These are phyloP conservation scores for Lathyrus aphaca DNA, from an alignment of 306 rosid species.

Conservation along the genomic window DNA sequence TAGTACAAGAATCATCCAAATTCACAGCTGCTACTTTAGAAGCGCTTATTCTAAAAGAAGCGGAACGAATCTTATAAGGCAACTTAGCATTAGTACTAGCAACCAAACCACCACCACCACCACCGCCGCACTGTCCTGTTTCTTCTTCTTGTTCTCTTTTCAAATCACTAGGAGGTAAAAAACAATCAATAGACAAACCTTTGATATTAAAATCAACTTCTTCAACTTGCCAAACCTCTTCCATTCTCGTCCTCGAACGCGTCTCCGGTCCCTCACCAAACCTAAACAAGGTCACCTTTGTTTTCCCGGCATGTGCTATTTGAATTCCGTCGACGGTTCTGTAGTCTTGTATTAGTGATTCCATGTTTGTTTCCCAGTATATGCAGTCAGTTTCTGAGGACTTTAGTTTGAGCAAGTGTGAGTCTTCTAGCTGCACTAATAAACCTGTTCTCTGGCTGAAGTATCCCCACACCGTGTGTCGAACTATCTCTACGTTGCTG, in stretches of 20 bases:
- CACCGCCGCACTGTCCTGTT: conserved; percentile 31
- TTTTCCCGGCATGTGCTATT: conserved; percentile 78
- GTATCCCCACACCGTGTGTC: conserved; percentile 89
- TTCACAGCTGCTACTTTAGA: conserved; percentile 77
- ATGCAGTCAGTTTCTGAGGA: conserved; percentile 49
- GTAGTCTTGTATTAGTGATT: conserved; percentile 68
- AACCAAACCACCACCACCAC: conserved; percentile 31
- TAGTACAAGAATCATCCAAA: conserved; percentile 54
- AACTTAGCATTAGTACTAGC: conserved; percentile 41
- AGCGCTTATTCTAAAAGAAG: conserved; percentile 62
- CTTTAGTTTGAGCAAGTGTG: conserved; percentile 76
- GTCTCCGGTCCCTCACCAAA: conserved; percentile 64
- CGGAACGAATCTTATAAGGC: conserved; percentile 63
- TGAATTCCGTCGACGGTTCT: conserved; percentile 65
- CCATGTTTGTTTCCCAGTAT: conserved; percentile 95
- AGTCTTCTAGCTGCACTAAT: conserved; percentile 75
- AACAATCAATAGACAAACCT: conserved; percentile 82
- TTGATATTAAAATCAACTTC: conserved; percentile 84
- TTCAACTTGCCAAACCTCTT: conserved; percentile 83
- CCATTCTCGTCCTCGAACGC: conserved; percentile 77
- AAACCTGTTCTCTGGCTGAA: conserved; percentile 93
- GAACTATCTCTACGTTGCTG: conserved; percentile 67
- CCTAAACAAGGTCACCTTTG: conserved; percentile 67
- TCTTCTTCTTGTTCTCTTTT: conserved; percentile 58
- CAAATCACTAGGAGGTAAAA: conserved; percentile 83